Percentiles rank a stretch among this genome's conserved stretches.
These are phyloP conservation scores for Naegleria fowleri DNA, from an alignment of 208 protist genomes.

Conservation along the genomic window DNA sequence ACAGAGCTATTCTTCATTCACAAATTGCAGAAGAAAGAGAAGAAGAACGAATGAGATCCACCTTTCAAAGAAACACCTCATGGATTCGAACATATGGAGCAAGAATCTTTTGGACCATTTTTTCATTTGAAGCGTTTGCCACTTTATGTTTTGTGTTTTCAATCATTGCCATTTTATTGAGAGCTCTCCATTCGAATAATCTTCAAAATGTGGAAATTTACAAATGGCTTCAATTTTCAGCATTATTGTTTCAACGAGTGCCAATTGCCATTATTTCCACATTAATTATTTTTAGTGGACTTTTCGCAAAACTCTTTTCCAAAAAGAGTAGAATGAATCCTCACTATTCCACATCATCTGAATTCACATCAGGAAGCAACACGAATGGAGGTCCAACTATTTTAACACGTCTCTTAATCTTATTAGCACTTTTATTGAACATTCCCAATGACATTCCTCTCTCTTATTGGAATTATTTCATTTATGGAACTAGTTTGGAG, in stretches of 20 bases:
- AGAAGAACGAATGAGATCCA: background rate
- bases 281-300: background rate
- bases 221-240: background rate
- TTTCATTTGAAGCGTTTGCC: background rate
- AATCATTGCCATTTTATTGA: background rate
- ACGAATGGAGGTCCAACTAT: background rate
- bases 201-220: background rate
- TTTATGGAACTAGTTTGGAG: background rate
- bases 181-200: background rate
- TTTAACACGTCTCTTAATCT: background rate
- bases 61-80: background rate
- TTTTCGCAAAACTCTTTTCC: background rate
- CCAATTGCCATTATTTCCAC: background rate
- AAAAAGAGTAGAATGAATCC: background rate
- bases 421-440: background rate
- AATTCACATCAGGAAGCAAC: background rate
- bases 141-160: background rate
- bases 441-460: background rate
- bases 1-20: background rate
- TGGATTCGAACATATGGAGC: background rate
- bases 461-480: background rate
- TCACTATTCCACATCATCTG: background rate
- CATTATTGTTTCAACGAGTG: background rate
- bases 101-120: background rate
- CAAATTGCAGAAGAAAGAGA: background rate